A percentile compares a stretch with the other conserved stretches of the same genome.
Conservation (phyloP, 208 protist species). For the Trypanosoma melophagium region DNA sequence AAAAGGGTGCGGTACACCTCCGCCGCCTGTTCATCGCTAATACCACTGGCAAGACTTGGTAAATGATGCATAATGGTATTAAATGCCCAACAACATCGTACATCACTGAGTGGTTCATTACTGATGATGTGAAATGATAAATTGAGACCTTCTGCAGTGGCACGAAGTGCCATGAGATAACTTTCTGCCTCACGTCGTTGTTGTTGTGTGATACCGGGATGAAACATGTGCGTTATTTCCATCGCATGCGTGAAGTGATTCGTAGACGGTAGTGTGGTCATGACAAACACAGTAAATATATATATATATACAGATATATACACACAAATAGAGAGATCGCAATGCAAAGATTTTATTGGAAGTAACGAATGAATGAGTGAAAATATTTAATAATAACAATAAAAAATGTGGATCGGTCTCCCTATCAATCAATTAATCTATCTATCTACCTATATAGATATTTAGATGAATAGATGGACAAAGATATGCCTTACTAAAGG, state of each 20-base stretch:
- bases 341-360: no score
- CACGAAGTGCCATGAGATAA: constrained; percentile 70
- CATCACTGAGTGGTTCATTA: constrained; percentile 53
- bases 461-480: no score
- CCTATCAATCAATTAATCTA: no score
- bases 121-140: constrained; percentile 70
- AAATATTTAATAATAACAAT: no score
- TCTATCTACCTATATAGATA: no score
- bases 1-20: constrained; percentile 70
- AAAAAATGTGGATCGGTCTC: no score
- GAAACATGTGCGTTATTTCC: constrained; percentile 56
- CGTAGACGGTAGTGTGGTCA: constrained; percentile 7
- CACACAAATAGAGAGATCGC: no score
- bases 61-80: constrained; percentile 80
- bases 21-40: constrained; percentile 42
- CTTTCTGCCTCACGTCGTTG: constrained; percentile 58
- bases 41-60: constrained; percentile 30
- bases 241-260: constrained; percentile 65
- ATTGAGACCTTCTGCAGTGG: constrained; percentile 58
- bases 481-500: no score
- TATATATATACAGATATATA: no score
- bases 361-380: no score
- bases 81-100: constrained; percentile 83
- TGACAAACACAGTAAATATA: no score
- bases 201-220: constrained; percentile 30